Evolutionary conservation across 1,284 basidiomycete genomes (phyloP), one percentile per base, ranked within the genome.

Genomic region (Marasmius oreades): DNA sequence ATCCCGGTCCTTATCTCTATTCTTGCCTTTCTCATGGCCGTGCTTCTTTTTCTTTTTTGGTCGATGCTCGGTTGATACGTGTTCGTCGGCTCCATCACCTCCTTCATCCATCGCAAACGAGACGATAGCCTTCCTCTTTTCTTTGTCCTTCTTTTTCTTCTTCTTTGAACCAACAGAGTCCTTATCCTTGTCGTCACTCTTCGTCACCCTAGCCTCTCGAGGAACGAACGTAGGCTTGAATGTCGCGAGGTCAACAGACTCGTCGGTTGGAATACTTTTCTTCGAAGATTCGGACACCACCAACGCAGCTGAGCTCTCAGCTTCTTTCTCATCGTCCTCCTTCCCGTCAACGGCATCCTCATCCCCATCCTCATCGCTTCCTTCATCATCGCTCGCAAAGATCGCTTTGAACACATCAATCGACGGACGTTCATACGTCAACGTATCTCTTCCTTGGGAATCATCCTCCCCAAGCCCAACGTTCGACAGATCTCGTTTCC

Each of bases 331-430:
- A 22, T 61, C 60, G n/a, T 57, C 62, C 39, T 62, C 62, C n/a
- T 64, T 60, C 28, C 68, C 64, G 31, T 67, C 63, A 45, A 71
- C 76, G 2, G 75, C 78, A 2, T 90, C 65, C 31, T 67, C 63
- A 45, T 70, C 76, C 2, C 75, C 78, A 2, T 90, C 89, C 1
- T 84, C 84, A 18, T 85, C 88, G 20, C 84, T 85, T 48, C 88
- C 88, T 65, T 93, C 91, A 51, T 92, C 90, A 60, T 95, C 93
- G 67, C 90, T 92, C 5, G 92, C 92, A 68, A 95, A 95, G 59
- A 95, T 95, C 1, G 93, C 93, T 69, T 96, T 96, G 79, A 98
- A 98, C 39, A 98, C 86, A 66, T 95, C 92, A 79, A 94, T 91
- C 2, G 86, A 76, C 1, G 96, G 96, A 45, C 92, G 83, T 60